phyloP scores from a whole-genome alignment of 2,329 filamentous ascomycete genomes.

The Apiospora saccharicola region DNA sequence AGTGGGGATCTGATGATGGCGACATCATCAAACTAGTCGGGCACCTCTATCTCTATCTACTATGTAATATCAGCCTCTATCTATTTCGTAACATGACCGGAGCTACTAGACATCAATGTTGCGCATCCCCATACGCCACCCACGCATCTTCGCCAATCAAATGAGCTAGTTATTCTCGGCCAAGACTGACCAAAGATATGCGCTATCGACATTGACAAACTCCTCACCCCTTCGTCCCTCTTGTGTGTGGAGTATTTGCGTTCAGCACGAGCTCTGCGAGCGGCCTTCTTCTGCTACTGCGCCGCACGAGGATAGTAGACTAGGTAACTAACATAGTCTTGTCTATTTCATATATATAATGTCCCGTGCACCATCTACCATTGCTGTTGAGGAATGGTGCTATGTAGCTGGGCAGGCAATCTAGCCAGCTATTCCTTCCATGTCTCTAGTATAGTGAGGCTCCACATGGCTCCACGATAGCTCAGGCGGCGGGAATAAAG shows the following conservation, averaged over 20 bases:
- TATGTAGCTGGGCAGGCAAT: not conserved
- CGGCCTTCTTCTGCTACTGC: too few relatives aligned
- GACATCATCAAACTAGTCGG: not conserved
- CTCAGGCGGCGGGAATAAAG: not conserved
- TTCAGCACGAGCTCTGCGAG: not conserved
- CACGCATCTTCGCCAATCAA: not conserved
- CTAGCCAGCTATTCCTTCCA: not conserved
- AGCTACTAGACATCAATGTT: not conserved
- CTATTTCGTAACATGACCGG: not conserved
- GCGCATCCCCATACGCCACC: not conserved
- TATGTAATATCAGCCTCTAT: too few relatives aligned
- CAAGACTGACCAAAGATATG: not conserved
- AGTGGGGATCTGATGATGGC: not conserved
- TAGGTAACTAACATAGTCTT: too few relatives aligned
- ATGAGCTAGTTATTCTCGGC: not conserved
- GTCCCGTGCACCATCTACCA: too few relatives aligned
- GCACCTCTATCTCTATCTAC: not conserved
- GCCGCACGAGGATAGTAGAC: too few relatives aligned
- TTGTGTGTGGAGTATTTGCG: not conserved
- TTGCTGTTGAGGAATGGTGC: not conserved
- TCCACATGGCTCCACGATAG: slow-evolving; percentile 19
- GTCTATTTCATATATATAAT: too few relatives aligned
- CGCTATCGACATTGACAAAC: slow-evolving; percentile 8
- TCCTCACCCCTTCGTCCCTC: not conserved
- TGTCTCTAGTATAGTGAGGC: slow-evolving; percentile 1